Conservation (phyloP, 2,329 filamentous ascomycete genomes). For the Fusarium guadeloupense region DNA sequence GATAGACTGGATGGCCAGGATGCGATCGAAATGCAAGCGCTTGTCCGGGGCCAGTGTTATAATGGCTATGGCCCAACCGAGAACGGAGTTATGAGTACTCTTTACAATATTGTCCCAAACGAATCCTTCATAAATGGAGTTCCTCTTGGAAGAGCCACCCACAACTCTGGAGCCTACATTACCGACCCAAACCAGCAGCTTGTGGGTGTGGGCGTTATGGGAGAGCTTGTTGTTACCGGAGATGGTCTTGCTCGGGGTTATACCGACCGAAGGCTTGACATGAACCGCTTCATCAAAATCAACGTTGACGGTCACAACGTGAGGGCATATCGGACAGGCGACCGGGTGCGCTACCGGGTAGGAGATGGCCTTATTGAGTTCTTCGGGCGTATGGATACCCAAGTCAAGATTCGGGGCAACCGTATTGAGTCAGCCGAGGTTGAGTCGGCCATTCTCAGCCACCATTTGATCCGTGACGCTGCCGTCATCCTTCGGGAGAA, state of each 20-base stretch:
- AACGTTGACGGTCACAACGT: not conserved
- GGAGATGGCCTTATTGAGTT: slow-evolving; percentile 36
- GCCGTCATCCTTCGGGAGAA: slow-evolving; percentile 2
- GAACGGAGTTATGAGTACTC: slow-evolving; percentile 31
- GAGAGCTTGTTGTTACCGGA: slow-evolving; percentile 41
- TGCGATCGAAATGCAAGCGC: not conserved
- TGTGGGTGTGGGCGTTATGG: slow-evolving; percentile 34
- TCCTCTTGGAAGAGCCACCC: slow-evolving; percentile 34
- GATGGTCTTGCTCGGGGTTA: slow-evolving; percentile 31
- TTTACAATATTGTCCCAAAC: not conserved
- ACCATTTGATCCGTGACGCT: not conserved
- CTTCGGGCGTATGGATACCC: slow-evolving; percentile 37
- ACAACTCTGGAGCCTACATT: slow-evolving; percentile 35
- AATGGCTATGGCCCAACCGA: slow-evolving; percentile 42
- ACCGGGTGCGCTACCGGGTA: slow-evolving; percentile 25
- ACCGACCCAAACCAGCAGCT: slow-evolving; percentile 30
- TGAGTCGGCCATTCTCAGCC: not conserved
- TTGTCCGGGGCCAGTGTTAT: not conserved
- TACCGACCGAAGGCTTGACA: slow-evolving; percentile 8
- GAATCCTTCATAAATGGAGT: slow-evolving; percentile 30
- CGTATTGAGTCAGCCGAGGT: slow-evolving; percentile 35
- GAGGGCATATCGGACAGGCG: slow-evolving; percentile 36
- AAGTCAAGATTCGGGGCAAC: slow-evolving; percentile 41
- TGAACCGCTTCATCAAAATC: slow-evolving; percentile 24
- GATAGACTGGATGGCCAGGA: slow-evolving; percentile 26